Percentiles rank a stretch among this genome's conserved stretches.
Conservation (phyloP, 208 protist genomes). For the Leishmania martiniquensis region DNA sequence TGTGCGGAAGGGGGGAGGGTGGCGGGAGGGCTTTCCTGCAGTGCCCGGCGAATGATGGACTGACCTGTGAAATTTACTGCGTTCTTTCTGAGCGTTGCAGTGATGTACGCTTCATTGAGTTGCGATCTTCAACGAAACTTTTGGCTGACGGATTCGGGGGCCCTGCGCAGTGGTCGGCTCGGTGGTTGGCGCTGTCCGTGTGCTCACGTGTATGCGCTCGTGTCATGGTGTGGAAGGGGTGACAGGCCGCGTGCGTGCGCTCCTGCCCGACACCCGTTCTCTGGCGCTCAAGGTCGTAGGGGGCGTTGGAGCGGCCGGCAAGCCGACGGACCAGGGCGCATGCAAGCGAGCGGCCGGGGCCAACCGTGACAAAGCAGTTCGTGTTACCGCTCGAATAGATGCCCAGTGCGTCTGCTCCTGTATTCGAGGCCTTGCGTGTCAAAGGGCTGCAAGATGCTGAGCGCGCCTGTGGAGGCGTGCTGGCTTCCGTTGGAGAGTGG, state of each 20-base stretch:
- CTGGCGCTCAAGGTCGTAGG: background rate
- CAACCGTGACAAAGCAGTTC: constrained; percentile 40
- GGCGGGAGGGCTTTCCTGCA: background rate
- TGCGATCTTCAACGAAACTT: constrained; percentile 18
- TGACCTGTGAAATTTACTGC: constrained; percentile 15
- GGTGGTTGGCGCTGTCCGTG: background rate
- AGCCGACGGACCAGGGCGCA: background rate
- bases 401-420: constrained; percentile 14
- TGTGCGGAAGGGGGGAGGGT: background rate
- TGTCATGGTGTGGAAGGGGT: background rate
- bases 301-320: background rate
- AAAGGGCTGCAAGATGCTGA: constrained; percentile 71
- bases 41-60: constrained; percentile 5
- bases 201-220: background rate
- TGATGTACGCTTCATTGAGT: constrained; percentile 16
- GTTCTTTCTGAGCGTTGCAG: constrained; percentile 16
- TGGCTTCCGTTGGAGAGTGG: background rate
- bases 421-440: constrained; percentile 74
- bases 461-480: background rate
- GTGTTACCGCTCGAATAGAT: constrained; percentile 74
- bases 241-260: background rate
- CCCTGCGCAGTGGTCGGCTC: background rate
- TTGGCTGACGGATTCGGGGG: constrained; percentile 1
- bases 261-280: background rate
- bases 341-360: background rate